Percentiles rank a stretch among this genome's conserved stretches.
phyloP scores from a whole-genome alignment of 2,329 filamentous ascomycete species.

The Claviceps africana region DNA sequence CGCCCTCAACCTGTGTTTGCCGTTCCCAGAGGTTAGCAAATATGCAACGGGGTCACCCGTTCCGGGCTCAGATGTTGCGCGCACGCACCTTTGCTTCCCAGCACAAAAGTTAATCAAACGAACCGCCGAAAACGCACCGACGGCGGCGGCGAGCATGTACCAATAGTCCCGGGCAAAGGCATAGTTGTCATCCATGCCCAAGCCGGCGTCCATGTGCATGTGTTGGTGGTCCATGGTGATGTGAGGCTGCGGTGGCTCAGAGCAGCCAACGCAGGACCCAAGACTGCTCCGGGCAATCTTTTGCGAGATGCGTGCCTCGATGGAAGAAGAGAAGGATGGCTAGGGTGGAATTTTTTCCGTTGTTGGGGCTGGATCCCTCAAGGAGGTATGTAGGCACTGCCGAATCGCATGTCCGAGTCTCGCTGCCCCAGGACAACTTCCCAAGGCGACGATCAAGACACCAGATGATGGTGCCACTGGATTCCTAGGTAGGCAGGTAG shows the following conservation, averaged over 20 bases:
- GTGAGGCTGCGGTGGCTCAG: background rate
- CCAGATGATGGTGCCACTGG: background rate
- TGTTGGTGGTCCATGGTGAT: constrained; percentile 21
- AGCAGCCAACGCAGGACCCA: background rate
- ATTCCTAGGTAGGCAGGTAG: too few species aligned
- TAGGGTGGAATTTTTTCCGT: background rate
- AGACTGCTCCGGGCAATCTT: background rate
- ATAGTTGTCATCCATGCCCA: constrained; percentile 31
- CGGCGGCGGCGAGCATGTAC: constrained; percentile 40
- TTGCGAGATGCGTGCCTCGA: background rate
- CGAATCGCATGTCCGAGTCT: background rate
- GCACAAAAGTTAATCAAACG: constrained; percentile 31
- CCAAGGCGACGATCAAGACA: background rate
- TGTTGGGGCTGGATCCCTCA: background rate
- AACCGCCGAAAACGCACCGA: constrained; percentile 27
- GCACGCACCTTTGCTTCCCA: constrained; percentile 25
- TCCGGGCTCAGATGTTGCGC: background rate
- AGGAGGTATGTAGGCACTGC: background rate
- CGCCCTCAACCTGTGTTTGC: constrained; percentile 29
- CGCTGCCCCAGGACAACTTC: background rate
- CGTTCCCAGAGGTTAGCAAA: background rate
- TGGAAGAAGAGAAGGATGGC: background rate
- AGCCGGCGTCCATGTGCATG: constrained; percentile 18
- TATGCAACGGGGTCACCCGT: background rate
- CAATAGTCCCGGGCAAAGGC: constrained; percentile 41